Evolutionary conservation across 306 rosid genomes (phyloP).

Genomic region (Ormosia semicastrata): DNA sequence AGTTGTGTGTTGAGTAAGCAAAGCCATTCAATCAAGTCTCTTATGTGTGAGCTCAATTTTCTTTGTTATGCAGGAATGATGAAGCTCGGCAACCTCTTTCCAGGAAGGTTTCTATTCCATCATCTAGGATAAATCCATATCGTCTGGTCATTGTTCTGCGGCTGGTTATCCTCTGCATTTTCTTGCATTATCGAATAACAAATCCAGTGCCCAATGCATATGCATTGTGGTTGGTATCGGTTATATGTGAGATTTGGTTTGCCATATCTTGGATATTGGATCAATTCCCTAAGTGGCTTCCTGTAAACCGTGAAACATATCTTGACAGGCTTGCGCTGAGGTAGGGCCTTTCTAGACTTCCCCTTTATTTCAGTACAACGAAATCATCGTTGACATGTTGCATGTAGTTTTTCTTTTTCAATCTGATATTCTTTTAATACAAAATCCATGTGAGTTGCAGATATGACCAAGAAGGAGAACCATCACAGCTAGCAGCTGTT

Average conservation of each 20-base stretch:
- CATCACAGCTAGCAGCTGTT: slow-evolving; percentile 89
- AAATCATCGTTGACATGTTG: neutral
- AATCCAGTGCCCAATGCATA: slow-evolving; percentile 94
- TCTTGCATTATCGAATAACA: slow-evolving; percentile 92
- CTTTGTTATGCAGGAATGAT: slow-evolving; percentile 65
- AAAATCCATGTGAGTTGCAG: slow-evolving; percentile 43
- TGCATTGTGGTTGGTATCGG: slow-evolving; percentile 84
- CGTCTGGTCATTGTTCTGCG: slow-evolving; percentile 94
- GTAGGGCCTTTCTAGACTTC: slow-evolving; percentile 31
- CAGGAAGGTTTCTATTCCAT: slow-evolving; percentile 90
- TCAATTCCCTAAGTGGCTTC: slow-evolving; percentile 98
- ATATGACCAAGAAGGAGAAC: slow-evolving; percentile 94
- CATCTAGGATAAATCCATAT: slow-evolving; percentile 90
- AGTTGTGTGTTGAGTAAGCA: neutral
- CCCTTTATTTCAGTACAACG: neutral
- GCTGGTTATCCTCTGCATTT: slow-evolving; percentile 67
- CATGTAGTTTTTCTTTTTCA: neutral
- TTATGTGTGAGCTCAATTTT: neutral
- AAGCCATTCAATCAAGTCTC: neutral
- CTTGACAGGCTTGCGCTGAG: slow-evolving; percentile 91
- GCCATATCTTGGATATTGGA: slow-evolving; percentile 96
- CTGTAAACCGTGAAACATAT: slow-evolving; percentile 96
- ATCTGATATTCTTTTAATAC: slow-evolving; percentile 23
- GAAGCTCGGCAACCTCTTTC: slow-evolving; percentile 98
- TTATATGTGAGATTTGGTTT: slow-evolving; percentile 98